phyloP scores from a whole-genome alignment of 495 filamentous ascomycete species.

The Penicillium pancosmium region DNA sequence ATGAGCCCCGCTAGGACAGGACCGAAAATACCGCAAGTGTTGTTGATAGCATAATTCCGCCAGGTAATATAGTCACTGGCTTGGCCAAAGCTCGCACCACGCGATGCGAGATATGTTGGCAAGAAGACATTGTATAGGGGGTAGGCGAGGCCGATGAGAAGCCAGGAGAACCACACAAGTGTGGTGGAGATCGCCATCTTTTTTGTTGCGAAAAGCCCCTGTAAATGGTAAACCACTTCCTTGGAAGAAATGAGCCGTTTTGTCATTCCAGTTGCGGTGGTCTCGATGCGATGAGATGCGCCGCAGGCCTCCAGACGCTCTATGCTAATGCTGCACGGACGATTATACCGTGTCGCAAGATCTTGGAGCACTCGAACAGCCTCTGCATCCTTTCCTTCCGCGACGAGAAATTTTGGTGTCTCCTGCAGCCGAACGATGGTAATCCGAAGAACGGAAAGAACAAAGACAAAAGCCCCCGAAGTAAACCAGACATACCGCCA shows the following conservation, averaged over 20 bases:
- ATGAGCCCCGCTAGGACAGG: constrained; percentile 68
- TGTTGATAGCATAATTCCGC: constrained; percentile 73
- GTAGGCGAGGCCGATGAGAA: constrained; percentile 69
- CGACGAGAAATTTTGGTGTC: constrained; percentile 73
- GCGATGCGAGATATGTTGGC: constrained; percentile 49
- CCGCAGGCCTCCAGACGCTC: constrained; percentile 51
- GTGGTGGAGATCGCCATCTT: constrained; percentile 61
- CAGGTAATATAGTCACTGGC: constrained; percentile 58
- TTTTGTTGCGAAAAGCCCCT: constrained; percentile 64
- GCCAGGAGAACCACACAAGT: constrained; percentile 71
- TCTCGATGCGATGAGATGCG: constrained; percentile 9
- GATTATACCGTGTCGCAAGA: constrained; percentile 65
- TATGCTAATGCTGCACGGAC: constrained; percentile 63
- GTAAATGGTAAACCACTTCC: constrained; percentile 59
- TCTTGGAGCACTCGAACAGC: constrained; percentile 61
- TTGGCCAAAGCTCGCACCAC: constrained; percentile 49
- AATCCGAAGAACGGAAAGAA: constrained; percentile 66
- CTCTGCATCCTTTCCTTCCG: constrained; percentile 62
- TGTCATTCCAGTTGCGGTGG: constrained; percentile 38
- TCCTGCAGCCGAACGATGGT: constrained; percentile 68
- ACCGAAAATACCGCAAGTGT: constrained; percentile 64
- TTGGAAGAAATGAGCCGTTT: constrained; percentile 45
- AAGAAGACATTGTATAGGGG: constrained; percentile 73
- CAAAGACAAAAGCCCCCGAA: constrained; percentile 65
- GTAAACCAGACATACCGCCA: constrained; percentile 62